Evolutionary conservation across 345 rosid species (phyloP), one percentile per base, ranked within the genome.

Genomic region (Mallotus nudiflorus): DNA sequence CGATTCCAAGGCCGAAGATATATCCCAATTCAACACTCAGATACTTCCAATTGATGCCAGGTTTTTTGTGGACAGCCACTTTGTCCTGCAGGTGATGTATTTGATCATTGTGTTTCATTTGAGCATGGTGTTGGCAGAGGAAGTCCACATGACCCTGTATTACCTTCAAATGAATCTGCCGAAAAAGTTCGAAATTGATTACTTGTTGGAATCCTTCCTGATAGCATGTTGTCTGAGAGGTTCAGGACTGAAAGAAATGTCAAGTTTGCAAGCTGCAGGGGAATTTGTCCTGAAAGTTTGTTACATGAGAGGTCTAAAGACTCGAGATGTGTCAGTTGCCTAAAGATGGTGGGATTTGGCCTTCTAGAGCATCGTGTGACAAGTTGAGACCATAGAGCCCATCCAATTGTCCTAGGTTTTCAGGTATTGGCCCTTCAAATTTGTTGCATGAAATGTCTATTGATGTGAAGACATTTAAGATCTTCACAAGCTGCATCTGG

Each of bases 391-490:
- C 39, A 35, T 59, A 29, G 28, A 76, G 72, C 1, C 59, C 75
- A 9, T n/a, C 13, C 33, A 76, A 53, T 18, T 76, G 6, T 20
- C 75, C 80, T 33, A 76, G 19, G 31, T 3, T n/a, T 13, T 31
- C 72, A 20, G 73, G 75, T 57, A 76, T 51, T 12, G 22, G 46
- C n/a, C 80, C 80, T 31, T 71, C 68, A 58, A 76, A 50, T 0
- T 53, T 16, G 67, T 70, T 70, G 64, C 15, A 10, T 9, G 80
- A 76, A 25, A 76, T 44, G 49, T 71, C 80, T 12, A 85, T 71
- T 22, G 80, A 71, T 5, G 85, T 82, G 66, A 83, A 85, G 2
- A 80, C 0, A 1, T 77, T 77, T 35, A 82, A 82, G 71, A 86
- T 83, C 73, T 88, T 88, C 39, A 24, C 37, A 0, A 84, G 52